Base-by-base conservation (phyloP, 441 rosid species). In the Manihot esculenta region DNA sequence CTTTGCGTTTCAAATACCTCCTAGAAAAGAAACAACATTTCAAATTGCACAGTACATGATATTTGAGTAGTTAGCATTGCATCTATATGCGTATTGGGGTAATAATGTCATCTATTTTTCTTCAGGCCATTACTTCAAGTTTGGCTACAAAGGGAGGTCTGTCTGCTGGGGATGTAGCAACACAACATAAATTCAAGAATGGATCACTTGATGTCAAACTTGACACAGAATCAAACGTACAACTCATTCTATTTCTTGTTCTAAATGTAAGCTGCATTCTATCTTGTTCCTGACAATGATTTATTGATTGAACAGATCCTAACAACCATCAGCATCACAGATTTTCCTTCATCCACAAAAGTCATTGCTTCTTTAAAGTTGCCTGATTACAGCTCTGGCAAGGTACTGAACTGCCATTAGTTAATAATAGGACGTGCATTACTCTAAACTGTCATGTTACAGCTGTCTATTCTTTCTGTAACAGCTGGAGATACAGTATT, bases 301-400 rank as follows among this genome's bases (percentile, higher is more conserved):
- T 44, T 77, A 41, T 73, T 48, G 61, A 69, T 82, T 21, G 61
- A 54, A 77, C 84, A 84, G 82, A 68, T 80, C 53, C 51, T 51
- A 58, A 70, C 84, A 49, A 80, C 79, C 48, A 49, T 82, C 51
- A 79, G 62, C 5, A 15, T 77, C 51, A 59, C 71, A 0, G 83
- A 86, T 72, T 47, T 79, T 13, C 71, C 58, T 54, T 78, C 82
- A 73, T 82, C 83, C 53, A 47, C 86, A 55, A 84, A 77, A 78
- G 61, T 72, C 15, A 63, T 84, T 65, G 81, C 83, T 70, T 86
- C 84, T 13, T 30, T 84, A 44, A 77, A 71, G 59, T 45, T 80
- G 60, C 85, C 87, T 57, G 87, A 82, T 75, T 82, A 74, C 44
- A 70, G 74, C 64, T 75, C 82, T 68, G 81, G 84, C 47, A 86